Evolutionary conservation across 2,329 filamentous ascomycete species (phyloP).

Genomic region (Scedosporium aurantiacum): DNA sequence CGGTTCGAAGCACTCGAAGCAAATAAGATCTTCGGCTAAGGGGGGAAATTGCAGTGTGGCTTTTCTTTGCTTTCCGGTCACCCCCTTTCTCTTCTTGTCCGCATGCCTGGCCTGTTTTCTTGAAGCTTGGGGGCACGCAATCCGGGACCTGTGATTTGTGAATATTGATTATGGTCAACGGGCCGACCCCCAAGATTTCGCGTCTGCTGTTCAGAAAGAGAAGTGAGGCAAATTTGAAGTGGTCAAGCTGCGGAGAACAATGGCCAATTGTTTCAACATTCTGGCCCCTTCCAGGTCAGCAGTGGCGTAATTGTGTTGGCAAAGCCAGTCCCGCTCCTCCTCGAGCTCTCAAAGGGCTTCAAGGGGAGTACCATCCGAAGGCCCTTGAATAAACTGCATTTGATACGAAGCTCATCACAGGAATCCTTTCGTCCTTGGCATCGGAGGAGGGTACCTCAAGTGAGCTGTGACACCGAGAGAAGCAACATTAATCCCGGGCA

Average conservation of each 20-base stretch:
- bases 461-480: background rate
- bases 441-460: background rate
- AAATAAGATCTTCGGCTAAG: background rate
- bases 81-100: background rate
- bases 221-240: background rate
- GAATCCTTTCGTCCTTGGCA: too few species aligned
- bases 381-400: too few species aligned
- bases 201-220: background rate
- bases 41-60: slow-evolving; percentile 4
- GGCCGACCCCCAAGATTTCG: background rate
- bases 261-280: slow-evolving; percentile 1
- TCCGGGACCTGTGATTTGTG: background rate
- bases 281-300: background rate
- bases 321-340: too few species aligned
- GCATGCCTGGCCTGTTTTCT: background rate
- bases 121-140: background rate
- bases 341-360: too few species aligned
- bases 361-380: too few species aligned
- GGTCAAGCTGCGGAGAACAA: background rate
- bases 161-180: background rate
- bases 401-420: too few species aligned
- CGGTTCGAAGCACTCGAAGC: background rate
- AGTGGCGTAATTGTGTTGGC: background rate
- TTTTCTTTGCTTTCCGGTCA: background rate
- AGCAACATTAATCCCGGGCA: background rate